Conservation (phyloP, 139 green algal genomes). For the Micromonas commoda region DNA sequence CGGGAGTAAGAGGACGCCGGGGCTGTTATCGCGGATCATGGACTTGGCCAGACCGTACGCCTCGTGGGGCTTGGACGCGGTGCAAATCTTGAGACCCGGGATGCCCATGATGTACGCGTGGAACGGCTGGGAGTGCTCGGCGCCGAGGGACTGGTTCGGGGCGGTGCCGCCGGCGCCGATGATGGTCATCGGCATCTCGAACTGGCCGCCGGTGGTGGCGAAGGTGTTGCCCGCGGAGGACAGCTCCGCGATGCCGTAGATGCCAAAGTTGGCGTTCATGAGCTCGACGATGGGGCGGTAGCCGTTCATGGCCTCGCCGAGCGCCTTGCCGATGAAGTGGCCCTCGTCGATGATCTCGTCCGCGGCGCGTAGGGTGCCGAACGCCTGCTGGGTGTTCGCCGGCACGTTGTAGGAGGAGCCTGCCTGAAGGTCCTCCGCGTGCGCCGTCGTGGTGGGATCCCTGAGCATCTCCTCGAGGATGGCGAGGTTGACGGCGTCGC, state of each 20-base stretch:
- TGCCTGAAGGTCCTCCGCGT: conserved; percentile 31
- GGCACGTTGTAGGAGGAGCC: conserved; percentile 31
- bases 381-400: conserved; percentile 29
- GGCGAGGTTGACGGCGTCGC: conserved; percentile 29
- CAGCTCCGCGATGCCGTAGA: conserved; percentile 34
- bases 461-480: conserved; percentile 33
- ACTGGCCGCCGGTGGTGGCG: conserved; percentile 85
- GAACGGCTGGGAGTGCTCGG: conserved; percentile 91
- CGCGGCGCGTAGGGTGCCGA: conserved; percentile 17
- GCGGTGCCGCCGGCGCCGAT: conserved; percentile 80
- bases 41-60: conserved; percentile 24
- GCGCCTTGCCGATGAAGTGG: conserved; percentile 88
- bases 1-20: conserved; percentile 23
- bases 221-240: conserved; percentile 31
- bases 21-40: conserved; percentile 33
- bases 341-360: conserved; percentile 81
- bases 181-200: conserved; percentile 83
- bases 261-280: conserved; percentile 96
- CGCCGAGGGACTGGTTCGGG: conserved; percentile 73
- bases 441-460: conserved; percentile 17
- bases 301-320: conserved; percentile 92
- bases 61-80: conserved; percentile 12
- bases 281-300: conserved; percentile 90
- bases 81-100: conserved; percentile 64
- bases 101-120: conserved; percentile 97